These are phyloP conservation scores for Vachellia pachyceras DNA, from an alignment of 306 rosid species.

Conservation along the genomic window DNA sequence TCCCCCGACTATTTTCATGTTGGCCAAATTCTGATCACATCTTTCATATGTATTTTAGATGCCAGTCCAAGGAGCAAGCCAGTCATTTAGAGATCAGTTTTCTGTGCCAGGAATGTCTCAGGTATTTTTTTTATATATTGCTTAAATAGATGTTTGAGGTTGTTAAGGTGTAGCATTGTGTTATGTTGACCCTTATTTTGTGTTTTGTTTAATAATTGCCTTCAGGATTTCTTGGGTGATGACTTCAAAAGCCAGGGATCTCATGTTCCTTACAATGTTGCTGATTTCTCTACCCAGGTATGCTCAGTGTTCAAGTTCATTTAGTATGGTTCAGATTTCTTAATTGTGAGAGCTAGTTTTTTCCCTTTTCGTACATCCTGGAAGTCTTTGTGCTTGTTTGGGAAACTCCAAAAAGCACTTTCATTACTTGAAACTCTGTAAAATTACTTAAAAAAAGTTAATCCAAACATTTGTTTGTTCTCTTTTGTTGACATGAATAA, in stretches of 20 bases:
- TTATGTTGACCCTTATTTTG: conserved; percentile 31
- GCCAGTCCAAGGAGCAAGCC: conserved; percentile 85
- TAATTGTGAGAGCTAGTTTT: conserved; percentile 7
- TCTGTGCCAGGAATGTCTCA: conserved; percentile 94
- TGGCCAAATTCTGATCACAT: conserved; percentile 38
- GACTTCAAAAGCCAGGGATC: conserved; percentile 99
- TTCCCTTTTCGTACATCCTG: conserved; percentile 1
- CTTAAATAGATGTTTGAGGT: neutral
- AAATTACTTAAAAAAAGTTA: no score
- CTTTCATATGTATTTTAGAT: conserved; percentile 55
- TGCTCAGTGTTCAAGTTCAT: conserved; percentile 18
- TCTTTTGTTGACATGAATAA: no score
- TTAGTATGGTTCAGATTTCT: neutral
- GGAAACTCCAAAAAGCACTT: no score
- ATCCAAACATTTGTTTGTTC: no score
- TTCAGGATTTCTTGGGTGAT: conserved; percentile 96
- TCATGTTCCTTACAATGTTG: conserved; percentile 92
- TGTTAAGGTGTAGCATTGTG: conserved; percentile 30
- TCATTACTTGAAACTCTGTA: no score
- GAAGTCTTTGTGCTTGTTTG: neutral
- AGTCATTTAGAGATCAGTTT: conserved; percentile 90
- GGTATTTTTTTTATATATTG: conserved; percentile 49
- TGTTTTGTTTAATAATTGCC: conserved; percentile 29
- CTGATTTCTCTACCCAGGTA: conserved; percentile 97
- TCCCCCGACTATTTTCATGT: neutral